Evolutionary conservation across 768 basidiomycete genomes (phyloP).

Genomic region (Obba rivulosa): DNA sequence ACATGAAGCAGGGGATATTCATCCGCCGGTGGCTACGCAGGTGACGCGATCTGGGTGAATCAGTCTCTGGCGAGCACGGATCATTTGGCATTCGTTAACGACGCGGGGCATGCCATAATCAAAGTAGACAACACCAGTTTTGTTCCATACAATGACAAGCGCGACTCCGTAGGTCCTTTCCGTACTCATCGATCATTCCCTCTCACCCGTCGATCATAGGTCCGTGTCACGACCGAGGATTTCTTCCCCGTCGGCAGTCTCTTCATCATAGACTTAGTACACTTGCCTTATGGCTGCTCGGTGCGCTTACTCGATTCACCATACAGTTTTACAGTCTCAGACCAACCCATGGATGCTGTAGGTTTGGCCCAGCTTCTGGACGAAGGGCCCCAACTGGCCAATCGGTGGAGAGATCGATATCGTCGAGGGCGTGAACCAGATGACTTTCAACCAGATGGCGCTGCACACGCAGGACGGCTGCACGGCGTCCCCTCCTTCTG

Average conservation of each 20-base stretch:
- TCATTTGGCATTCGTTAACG: slow-evolving; percentile 56
- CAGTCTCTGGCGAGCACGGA: slow-evolving; percentile 39
- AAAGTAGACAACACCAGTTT: slow-evolving; percentile 67
- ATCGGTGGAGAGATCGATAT: slow-evolving; percentile 34
- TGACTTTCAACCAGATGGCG: slow-evolving; percentile 49
- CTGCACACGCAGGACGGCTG: slow-evolving; percentile 43
- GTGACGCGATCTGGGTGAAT: slow-evolving; percentile 58
- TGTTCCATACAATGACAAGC: slow-evolving; percentile 47
- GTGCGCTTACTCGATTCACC: slow-evolving; percentile 22
- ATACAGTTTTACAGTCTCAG: too few species aligned
- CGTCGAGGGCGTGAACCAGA: slow-evolving; percentile 50
- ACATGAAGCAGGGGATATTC: background rate
- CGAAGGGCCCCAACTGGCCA: slow-evolving; percentile 32
- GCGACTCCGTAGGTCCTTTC: slow-evolving; percentile 47
- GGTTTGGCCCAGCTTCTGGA: slow-evolving; percentile 26
- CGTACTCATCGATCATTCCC: background rate
- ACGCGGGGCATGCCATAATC: slow-evolving; percentile 58
- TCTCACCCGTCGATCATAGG: slow-evolving; percentile 20
- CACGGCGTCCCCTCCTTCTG: slow-evolving; percentile 22
- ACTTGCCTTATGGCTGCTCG: slow-evolving; percentile 55
- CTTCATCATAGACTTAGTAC: slow-evolving; percentile 38
- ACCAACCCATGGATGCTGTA: background rate
- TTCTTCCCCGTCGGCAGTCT: slow-evolving; percentile 37
- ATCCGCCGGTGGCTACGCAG: slow-evolving; percentile 31
- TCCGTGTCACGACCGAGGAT: slow-evolving; percentile 38